These are phyloP conservation scores for Pythium monospermum DNA, from an alignment of 352 stramenopile species.

Conservation along the genomic window DNA sequence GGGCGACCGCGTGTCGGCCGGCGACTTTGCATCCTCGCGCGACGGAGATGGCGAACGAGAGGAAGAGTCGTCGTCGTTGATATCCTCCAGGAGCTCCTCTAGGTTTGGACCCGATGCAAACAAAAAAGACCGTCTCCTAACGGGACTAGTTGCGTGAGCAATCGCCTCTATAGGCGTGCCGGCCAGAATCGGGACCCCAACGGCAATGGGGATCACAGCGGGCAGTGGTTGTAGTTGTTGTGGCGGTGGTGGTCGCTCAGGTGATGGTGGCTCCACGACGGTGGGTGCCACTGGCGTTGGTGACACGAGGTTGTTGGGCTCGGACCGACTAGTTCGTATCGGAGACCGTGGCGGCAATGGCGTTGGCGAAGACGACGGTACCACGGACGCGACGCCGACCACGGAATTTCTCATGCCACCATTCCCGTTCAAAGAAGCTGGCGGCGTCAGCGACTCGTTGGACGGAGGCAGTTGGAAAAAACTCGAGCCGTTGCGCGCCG, in stretches of 20 bases:
- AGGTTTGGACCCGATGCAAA: not conserved
- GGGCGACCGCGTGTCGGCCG: too few species aligned
- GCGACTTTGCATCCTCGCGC: too few species aligned
- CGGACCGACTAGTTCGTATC: not conserved
- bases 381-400: too few species aligned
- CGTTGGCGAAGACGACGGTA: not conserved
- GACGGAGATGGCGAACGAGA: not conserved
- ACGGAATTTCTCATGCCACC: too few species aligned
- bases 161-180: too few species aligned
- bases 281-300: not conserved
- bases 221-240: too few species aligned
- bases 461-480: not conserved
- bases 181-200: too few species aligned
- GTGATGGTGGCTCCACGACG: not conserved
- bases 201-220: too few species aligned
- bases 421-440: too few species aligned
- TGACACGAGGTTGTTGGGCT: not conserved
- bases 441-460: not conserved
- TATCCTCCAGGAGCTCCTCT: constrained; percentile 3
- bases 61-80: not conserved
- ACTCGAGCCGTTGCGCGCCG: not conserved
- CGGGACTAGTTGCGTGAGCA: too few species aligned
- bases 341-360: not conserved
- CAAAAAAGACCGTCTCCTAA: too few species aligned
- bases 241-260: not conserved